These are phyloP conservation scores for Xylaria sp. DNA, from an alignment of 2,329 filamentous ascomycete genomes.

Conservation along the genomic window DNA sequence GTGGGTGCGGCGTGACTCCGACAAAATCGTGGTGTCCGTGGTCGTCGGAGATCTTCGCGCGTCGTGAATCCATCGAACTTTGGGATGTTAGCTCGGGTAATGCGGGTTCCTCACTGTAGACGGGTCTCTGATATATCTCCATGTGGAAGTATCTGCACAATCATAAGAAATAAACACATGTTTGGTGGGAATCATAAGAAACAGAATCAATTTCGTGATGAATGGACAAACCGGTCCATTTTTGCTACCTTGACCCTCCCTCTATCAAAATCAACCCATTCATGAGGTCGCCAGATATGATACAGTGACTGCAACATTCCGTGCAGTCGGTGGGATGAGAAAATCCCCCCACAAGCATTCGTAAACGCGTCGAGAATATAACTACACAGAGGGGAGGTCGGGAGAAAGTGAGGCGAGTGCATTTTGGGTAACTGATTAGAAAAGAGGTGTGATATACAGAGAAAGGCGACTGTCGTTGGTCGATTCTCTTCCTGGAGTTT, in stretches of 20 bases:
- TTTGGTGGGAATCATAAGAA: slow-evolving; percentile 5
- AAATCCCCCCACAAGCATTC: slow-evolving; percentile 7
- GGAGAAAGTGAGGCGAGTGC: background rate
- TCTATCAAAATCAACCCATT: slow-evolving; percentile 14
- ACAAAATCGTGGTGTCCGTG: background rate
- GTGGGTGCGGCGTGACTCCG: background rate
- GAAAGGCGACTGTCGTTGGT: background rate
- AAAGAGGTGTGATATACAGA: slow-evolving; percentile 15
- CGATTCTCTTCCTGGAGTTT: background rate
- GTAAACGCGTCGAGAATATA: slow-evolving; percentile 4
- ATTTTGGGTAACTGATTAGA: slow-evolving; percentile 3
- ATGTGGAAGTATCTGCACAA: background rate
- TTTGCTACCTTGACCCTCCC: slow-evolving; percentile 19
- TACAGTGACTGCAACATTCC: slow-evolving; percentile 19
- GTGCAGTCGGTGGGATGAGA: slow-evolving; percentile 21
- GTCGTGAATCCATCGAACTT: background rate
- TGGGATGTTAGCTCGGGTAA: background rate
- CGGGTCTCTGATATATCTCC: background rate
- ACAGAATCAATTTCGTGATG: slow-evolving; percentile 19
- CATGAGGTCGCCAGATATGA: slow-evolving; percentile 20
- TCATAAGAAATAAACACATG: background rate
- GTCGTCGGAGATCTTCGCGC: background rate
- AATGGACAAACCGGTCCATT: slow-evolving; percentile 22
- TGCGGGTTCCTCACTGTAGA: background rate
- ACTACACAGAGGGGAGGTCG: slow-evolving; percentile 5